Evolutionary conservation across 2,329 filamentous ascomycete genomes (phyloP).

Genomic region (Fusarium xylarioides): DNA sequence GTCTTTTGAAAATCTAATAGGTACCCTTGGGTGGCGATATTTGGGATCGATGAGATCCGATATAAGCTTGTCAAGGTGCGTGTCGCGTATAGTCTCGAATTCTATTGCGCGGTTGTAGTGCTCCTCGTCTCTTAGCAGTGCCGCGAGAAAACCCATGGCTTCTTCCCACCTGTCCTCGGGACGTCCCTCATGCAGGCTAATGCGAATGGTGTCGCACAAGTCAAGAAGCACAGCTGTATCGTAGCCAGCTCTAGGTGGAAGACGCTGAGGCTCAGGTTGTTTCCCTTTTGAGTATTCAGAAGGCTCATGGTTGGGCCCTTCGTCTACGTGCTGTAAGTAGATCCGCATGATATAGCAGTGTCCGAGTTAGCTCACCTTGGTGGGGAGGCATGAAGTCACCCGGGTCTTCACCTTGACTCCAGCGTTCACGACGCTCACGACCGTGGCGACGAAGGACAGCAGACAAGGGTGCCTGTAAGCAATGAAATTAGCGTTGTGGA

Average conservation of each 20-base stretch:
- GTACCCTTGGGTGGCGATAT: constrained; percentile 40
- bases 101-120: constrained; percentile 46
- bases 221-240: constrained; percentile 43
- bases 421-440: constrained; percentile 1
- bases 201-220: constrained; percentile 55
- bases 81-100: constrained; percentile 51
- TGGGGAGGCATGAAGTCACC: constrained; percentile 26
- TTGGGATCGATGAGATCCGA: constrained; percentile 50
- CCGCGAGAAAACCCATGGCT: constrained; percentile 52
- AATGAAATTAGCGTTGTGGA: constrained; percentile 13
- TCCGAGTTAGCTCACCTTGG: constrained; percentile 25
- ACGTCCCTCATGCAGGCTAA: constrained; percentile 46
- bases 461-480: constrained; percentile 25
- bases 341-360: neutral
- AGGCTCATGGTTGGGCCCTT: constrained; percentile 20
- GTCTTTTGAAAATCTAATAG: constrained; percentile 47
- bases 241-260: constrained; percentile 5
- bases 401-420: constrained; percentile 22
- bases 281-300: neutral
- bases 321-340: constrained; percentile 32
- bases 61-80: constrained; percentile 57
- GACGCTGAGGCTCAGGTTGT: neutral
- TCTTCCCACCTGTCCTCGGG: constrained; percentile 48
- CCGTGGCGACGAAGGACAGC: constrained; percentile 17
- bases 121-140: constrained; percentile 51